phyloP scores from a whole-genome alignment of 495 filamentous ascomycete genomes.

The Aspergillus incahuasiensis region DNA sequence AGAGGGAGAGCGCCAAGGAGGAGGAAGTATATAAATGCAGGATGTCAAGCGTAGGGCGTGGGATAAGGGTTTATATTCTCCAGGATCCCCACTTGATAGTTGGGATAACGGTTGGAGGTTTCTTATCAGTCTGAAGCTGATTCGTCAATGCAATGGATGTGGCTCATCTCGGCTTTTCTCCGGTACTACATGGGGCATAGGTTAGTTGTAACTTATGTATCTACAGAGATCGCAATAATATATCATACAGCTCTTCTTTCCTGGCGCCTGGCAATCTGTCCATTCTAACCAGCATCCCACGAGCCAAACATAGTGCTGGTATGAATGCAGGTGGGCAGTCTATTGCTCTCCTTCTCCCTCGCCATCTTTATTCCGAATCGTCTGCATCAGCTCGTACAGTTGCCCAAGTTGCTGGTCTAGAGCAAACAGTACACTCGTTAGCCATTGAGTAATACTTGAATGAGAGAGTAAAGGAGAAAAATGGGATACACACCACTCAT shows the following conservation, averaged over 20 bases:
- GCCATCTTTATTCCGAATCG: conserved; percentile 53
- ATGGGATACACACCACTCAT: conserved; percentile 81
- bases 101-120: neutral
- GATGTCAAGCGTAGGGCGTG: conserved; percentile 1
- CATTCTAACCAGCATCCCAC: too few relatives aligned
- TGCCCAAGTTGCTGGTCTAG: conserved; percentile 90
- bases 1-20: too few relatives aligned
- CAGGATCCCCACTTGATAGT: neutral
- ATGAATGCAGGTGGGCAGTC: neutral
- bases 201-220: too few relatives aligned
- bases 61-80: neutral
- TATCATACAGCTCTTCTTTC: neutral
- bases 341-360: conserved; percentile 21
- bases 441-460: neutral
- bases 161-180: neutral
- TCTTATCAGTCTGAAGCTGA: neutral
- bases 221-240: neutral
- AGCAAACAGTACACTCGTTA: conserved; percentile 5
- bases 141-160: neutral
- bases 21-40: neutral
- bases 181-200: neutral
- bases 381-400: conserved; percentile 88
- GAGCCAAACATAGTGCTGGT: too few relatives aligned
- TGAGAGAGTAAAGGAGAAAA: conserved; percentile 1
- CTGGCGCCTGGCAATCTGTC: too few relatives aligned